Conservation (phyloP, 768 basidiomycete genomes). For the Tricholoma matsutake region DNA sequence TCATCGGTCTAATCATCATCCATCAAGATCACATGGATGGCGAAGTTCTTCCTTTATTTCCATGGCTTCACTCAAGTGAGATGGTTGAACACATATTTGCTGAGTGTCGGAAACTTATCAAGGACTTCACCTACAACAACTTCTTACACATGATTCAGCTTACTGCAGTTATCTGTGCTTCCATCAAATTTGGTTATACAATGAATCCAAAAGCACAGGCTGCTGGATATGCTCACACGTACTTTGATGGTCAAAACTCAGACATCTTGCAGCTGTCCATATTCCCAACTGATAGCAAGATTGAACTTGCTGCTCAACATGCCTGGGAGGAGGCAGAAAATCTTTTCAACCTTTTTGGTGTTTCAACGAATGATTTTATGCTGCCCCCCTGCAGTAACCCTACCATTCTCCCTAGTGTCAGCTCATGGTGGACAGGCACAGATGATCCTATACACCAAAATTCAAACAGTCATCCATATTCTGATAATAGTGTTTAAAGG, state of each 20-base stretch:
- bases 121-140: conserved; percentile 35
- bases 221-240: conserved; percentile 26
- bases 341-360: neutral
- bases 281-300: conserved; percentile 23
- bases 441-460: neutral
- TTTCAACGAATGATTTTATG: neutral
- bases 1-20: conserved; percentile 28
- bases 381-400: neutral
- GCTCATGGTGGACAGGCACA: neutral
- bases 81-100: conserved; percentile 35
- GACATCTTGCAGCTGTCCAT: conserved; percentile 15
- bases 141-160: conserved; percentile 27
- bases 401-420: neutral
- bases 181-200: conserved; percentile 7
- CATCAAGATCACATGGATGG: conserved; percentile 29
- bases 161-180: conserved; percentile 20
- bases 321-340: neutral
- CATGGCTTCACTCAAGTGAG: conserved; percentile 31
- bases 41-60: conserved; percentile 15
- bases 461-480: too few species aligned
- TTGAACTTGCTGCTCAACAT: conserved; percentile 4
- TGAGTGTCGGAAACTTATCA: conserved; percentile 20
- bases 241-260: conserved; percentile 17
- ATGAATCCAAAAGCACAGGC: conserved; percentile 19
- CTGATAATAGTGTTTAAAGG: too few species aligned